phyloP scores from a whole-genome alignment of 2,329 filamentous ascomycete genomes.

The Colletotrichum trifolii region DNA sequence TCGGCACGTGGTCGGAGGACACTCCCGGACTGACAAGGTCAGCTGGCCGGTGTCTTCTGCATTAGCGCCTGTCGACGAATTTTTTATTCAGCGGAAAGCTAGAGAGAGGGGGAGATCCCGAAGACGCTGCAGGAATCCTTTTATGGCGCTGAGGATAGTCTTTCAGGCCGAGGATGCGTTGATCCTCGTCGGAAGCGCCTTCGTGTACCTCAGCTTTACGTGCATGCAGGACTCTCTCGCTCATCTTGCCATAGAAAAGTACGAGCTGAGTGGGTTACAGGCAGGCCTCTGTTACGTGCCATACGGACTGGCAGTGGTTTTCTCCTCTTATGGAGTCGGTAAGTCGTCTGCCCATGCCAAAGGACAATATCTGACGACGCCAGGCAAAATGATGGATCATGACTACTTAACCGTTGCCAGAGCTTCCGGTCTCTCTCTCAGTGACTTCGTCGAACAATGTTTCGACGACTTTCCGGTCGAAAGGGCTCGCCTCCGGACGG shows the following conservation, averaged over 20 bases:
- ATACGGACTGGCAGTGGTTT: conserved; percentile 8
- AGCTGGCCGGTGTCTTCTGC: conserved; percentile 7
- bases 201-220: conserved; percentile 7
- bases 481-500: conserved; percentile 5
- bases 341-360: too few species aligned
- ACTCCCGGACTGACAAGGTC: neutral
- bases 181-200: conserved; percentile 10
- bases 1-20: conserved; percentile 23
- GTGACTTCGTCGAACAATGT: neutral
- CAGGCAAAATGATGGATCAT: conserved; percentile 18
- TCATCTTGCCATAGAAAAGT: conserved; percentile 5
- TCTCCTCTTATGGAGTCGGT: conserved; percentile 11
- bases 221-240: conserved; percentile 19
- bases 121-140: neutral
- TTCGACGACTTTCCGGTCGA: conserved; percentile 8
- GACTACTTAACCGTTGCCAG: conserved; percentile 1
- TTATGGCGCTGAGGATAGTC: conserved; percentile 1
- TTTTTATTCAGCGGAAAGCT: neutral
- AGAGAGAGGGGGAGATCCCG: neutral
- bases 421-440: neutral
- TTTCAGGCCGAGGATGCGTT: conserved; percentile 3
- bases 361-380: neutral
- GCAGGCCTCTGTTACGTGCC: conserved; percentile 16
- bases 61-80: neutral
- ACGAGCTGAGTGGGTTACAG: conserved; percentile 5